These are phyloP conservation scores for Sclerotinia minor DNA, from an alignment of 2,329 filamentous ascomycete genomes.

Conservation along the genomic window DNA sequence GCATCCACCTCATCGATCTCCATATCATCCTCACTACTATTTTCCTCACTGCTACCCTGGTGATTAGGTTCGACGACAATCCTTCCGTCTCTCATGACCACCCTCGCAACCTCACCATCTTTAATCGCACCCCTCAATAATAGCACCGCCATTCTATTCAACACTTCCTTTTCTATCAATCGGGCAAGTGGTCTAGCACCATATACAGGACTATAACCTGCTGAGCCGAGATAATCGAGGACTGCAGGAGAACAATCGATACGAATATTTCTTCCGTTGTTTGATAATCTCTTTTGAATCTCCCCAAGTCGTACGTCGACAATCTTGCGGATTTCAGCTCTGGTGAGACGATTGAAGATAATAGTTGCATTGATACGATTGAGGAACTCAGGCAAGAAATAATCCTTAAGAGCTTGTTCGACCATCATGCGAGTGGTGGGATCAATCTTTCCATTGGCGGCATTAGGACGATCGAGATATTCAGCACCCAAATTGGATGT, in stretches of 20 bases:
- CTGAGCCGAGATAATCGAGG: constrained; percentile 87
- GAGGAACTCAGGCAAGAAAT: constrained; percentile 97
- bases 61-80: constrained; percentile 85
- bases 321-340: constrained; percentile 87
- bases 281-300: constrained; percentile 85
- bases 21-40: constrained; percentile 69
- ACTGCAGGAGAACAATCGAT: constrained; percentile 83
- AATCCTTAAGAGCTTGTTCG: constrained; percentile 86
- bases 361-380: constrained; percentile 96
- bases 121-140: constrained; percentile 82
- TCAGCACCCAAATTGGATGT: constrained; percentile 97
- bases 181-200: constrained; percentile 85
- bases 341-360: constrained; percentile 96
- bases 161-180: constrained; percentile 94
- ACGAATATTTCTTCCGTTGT: constrained; percentile 81
- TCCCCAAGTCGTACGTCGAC: constrained; percentile 86
- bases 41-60: constrained; percentile 66
- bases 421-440: constrained; percentile 82
- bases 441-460: constrained; percentile 82
- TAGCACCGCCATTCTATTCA: constrained; percentile 88
- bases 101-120: constrained; percentile 80
- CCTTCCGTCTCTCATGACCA: constrained; percentile 77
- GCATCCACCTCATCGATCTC: constrained; percentile 56
- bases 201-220: constrained; percentile 93
- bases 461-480: constrained; percentile 77